phyloP scores from a whole-genome alignment of 139 green algal species.

The Picochlorum sp. region DNA sequence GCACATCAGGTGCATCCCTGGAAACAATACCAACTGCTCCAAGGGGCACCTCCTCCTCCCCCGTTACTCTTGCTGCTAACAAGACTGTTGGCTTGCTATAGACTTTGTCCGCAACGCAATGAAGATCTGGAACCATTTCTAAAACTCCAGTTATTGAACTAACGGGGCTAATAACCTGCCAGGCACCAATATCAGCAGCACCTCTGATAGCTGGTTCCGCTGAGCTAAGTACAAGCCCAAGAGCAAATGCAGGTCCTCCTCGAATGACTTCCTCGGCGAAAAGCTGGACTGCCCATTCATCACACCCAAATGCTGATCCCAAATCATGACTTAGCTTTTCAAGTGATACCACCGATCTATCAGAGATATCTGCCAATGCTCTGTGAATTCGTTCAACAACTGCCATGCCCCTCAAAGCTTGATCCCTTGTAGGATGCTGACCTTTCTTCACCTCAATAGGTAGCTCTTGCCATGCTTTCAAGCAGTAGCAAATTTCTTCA shows the following conservation, averaged over 20 bases:
- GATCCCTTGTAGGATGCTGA: conserved; percentile 54
- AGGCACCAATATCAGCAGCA: conserved; percentile 77
- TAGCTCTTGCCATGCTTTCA: conserved; percentile 80
- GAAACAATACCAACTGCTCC: conserved; percentile 80
- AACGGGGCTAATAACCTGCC: conserved; percentile 80
- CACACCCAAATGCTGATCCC: conserved; percentile 61
- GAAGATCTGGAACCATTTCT: conserved; percentile 55
- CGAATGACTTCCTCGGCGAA: conserved; percentile 91
- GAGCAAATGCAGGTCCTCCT: conserved; percentile 83
- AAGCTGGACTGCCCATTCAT: conserved; percentile 80
- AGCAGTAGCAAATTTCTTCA: conserved; percentile 93
- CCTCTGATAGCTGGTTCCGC: conserved; percentile 68
- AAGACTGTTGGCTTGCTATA: conserved; percentile 78
- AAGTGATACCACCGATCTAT: conserved; percentile 47
- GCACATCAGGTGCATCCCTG: conserved; percentile 74
- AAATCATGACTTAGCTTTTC: conserved; percentile 34
- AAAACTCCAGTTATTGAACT: conserved; percentile 49
- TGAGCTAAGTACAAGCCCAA: conserved; percentile 60
- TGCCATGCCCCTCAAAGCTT: conserved; percentile 71
- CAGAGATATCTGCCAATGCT: conserved; percentile 51
- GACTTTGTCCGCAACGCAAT: conserved; percentile 75
- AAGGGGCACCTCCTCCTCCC: conserved; percentile 91
- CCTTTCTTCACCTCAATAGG: conserved; percentile 43
- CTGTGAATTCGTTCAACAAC: conserved; percentile 78
- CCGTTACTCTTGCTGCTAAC: conserved; percentile 64